These are phyloP conservation scores for Hirsutella minnesotensis DNA, from an alignment of 2,329 filamentous ascomycete genomes.

Conservation along the genomic window DNA sequence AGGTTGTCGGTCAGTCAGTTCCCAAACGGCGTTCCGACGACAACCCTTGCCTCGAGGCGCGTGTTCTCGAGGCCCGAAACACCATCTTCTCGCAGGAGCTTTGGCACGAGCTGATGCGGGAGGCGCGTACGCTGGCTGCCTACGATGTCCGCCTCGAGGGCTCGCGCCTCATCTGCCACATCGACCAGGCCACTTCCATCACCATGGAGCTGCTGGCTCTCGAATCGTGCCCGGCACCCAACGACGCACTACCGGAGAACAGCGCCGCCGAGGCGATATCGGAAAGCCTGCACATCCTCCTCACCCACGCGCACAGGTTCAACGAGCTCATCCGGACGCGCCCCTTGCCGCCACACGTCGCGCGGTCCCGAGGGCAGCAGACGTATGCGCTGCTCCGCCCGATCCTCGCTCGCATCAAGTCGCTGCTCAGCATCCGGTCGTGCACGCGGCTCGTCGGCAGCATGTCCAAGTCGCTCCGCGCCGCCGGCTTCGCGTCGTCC, in stretches of 20 bases:
- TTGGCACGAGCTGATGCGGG: slow-evolving; percentile 78
- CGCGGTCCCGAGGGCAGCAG: slow-evolving; percentile 24
- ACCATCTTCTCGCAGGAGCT: slow-evolving; percentile 76
- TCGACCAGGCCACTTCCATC: slow-evolving; percentile 40
- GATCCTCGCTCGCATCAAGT: slow-evolving; percentile 36
- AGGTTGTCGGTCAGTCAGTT: slow-evolving; percentile 44
- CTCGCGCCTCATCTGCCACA: slow-evolving; percentile 41
- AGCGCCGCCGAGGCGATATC: slow-evolving; percentile 52
- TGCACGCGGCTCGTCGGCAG: slow-evolving; percentile 30
- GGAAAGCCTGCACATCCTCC: slow-evolving; percentile 60
- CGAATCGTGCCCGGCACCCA: slow-evolving; percentile 23
- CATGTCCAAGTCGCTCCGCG: slow-evolving; percentile 30
- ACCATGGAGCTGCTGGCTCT: slow-evolving; percentile 57
- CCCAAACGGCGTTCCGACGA: slow-evolving; percentile 41
- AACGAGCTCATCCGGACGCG: slow-evolving; percentile 59
- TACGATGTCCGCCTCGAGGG: slow-evolving; percentile 57
- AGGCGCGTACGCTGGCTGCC: slow-evolving; percentile 61
- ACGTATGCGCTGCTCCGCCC: slow-evolving; percentile 39
- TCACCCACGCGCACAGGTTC: slow-evolving; percentile 68
- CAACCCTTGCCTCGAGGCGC: slow-evolving; percentile 45
- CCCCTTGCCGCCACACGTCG: slow-evolving; percentile 29
- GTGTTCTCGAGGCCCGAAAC: slow-evolving; percentile 65
- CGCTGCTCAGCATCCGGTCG: slow-evolving; percentile 26
- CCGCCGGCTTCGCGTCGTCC: slow-evolving; percentile 31
- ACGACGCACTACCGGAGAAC: slow-evolving; percentile 27